phyloP scores from a whole-genome alignment of 495 filamentous ascomycete genomes.

The Aspergillus indologenus region DNA sequence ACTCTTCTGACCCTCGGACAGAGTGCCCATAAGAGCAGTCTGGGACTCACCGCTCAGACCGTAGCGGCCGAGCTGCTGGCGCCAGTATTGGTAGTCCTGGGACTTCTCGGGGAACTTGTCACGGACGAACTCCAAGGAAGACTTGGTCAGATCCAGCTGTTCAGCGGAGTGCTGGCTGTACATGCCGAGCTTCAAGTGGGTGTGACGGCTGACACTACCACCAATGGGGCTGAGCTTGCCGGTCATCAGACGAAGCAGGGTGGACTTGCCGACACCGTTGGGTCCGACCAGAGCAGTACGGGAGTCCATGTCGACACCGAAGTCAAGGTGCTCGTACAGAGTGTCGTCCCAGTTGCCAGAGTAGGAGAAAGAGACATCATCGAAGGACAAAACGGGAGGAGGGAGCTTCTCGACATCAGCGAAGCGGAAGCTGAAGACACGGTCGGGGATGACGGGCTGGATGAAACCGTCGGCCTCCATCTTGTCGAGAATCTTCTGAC shows the following conservation, averaged over 20 bases:
- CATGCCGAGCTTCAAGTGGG: constrained; percentile 95
- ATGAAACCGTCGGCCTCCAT: constrained; percentile 99
- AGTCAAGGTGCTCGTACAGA: constrained; percentile 92
- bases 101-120: constrained; percentile 87
- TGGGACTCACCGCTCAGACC: constrained; percentile 88
- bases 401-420: constrained; percentile 98
- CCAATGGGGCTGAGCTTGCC: constrained; percentile 84
- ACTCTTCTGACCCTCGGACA: constrained; percentile 96
- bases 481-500: constrained; percentile 99
- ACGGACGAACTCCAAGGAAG: constrained; percentile 92
- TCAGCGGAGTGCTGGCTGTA: constrained; percentile 98
- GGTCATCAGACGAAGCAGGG: constrained; percentile 94
- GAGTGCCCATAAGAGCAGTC: constrained; percentile 94
- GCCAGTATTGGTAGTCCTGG: constrained; percentile 99
- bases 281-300: constrained; percentile 95
- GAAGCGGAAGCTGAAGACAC: constrained; percentile 97
- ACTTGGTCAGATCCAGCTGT: constrained; percentile 97
- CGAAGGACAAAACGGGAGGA: constrained; percentile 92
- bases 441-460: constrained; percentile 78
- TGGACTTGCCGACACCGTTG: constrained; percentile 99
- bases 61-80: constrained; percentile 93
- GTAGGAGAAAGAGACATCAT: constrained; percentile 97
- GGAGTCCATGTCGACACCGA: constrained; percentile 99
- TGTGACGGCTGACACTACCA: constrained; percentile 84
- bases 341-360: constrained; percentile 85